phyloP scores from a whole-genome alignment of 2,329 filamentous ascomycete genomes.

The Sporothrix protearum region DNA sequence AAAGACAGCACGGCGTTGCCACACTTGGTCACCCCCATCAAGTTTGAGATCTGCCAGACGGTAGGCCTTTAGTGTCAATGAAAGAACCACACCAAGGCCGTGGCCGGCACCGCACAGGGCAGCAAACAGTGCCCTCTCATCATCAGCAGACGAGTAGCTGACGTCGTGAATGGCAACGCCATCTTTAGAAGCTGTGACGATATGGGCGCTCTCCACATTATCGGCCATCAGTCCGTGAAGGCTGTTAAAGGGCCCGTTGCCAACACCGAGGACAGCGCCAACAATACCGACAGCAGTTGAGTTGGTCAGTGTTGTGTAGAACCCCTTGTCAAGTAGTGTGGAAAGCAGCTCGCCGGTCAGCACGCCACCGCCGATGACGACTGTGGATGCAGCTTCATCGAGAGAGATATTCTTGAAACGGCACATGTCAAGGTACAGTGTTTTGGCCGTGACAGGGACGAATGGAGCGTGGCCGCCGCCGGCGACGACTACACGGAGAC shows the following conservation, averaged over 20 bases:
- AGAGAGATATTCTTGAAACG: constrained; percentile 34
- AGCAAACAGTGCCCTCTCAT: constrained; percentile 34
- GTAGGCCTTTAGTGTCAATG: constrained; percentile 32
- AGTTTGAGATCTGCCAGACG: constrained; percentile 32
- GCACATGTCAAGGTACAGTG: constrained; percentile 37
- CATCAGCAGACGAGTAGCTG: constrained; percentile 24
- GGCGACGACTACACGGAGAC: constrained; percentile 32
- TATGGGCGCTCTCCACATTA: constrained; percentile 32
- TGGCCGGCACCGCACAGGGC: constrained; percentile 34
- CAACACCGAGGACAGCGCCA: constrained; percentile 33
- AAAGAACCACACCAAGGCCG: constrained; percentile 36
- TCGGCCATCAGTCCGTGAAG: constrained; percentile 38
- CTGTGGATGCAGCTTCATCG: constrained; percentile 30
- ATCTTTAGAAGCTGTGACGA: constrained; percentile 31
- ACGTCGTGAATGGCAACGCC: constrained; percentile 24
- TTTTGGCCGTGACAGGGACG: constrained; percentile 32
- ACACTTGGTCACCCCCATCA: constrained; percentile 33
- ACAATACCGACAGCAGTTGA: constrained; percentile 32
- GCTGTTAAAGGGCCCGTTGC: constrained; percentile 32
- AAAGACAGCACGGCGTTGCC: constrained; percentile 36
- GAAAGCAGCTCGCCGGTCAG: constrained; percentile 32
- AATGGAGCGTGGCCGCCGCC: constrained; percentile 36
- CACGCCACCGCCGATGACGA: constrained; percentile 35
- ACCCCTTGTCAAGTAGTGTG: constrained; percentile 30
- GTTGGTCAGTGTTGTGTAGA: constrained; percentile 35